Conservation (phyloP, 139 green algal genomes). For the Astrephomene gubernaculifera region DNA sequence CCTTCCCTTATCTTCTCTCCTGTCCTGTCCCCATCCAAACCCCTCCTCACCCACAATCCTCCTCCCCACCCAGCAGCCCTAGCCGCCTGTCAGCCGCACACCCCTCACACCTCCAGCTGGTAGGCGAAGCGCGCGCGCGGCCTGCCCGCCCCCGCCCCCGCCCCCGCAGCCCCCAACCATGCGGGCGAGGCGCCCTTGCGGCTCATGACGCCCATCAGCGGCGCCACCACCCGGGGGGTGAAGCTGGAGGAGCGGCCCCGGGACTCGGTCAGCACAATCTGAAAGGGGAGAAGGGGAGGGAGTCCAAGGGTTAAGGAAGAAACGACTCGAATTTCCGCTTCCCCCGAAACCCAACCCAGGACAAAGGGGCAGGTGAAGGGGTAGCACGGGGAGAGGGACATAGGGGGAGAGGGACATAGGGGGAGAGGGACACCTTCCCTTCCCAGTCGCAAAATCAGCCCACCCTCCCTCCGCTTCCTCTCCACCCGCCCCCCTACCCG, state of each 20-base stretch:
- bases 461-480: neutral
- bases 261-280: neutral
- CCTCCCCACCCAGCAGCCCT: too few species aligned
- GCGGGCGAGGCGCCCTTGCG: too few species aligned
- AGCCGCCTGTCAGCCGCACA: too few species aligned
- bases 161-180: too few species aligned
- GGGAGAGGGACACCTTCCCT: neutral
- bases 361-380: neutral
- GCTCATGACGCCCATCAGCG: conserved; percentile 23
- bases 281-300: neutral
- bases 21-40: too few species aligned
- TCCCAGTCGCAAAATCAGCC: neutral
- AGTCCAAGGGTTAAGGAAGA: neutral
- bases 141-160: too few species aligned
- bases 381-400: neutral
- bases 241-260: neutral
- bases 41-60: too few species aligned
- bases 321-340: too few species aligned
- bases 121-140: too few species aligned
- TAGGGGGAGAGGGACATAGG: neutral
- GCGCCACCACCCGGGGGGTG: neutral
- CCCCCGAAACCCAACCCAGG: too few species aligned
- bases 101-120: too few species aligned
- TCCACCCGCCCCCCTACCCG: neutral
- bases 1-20: too few species aligned